phyloP scores from a whole-genome alignment of 768 basidiomycete genomes.

The Panaeolus cyanescens region DNA sequence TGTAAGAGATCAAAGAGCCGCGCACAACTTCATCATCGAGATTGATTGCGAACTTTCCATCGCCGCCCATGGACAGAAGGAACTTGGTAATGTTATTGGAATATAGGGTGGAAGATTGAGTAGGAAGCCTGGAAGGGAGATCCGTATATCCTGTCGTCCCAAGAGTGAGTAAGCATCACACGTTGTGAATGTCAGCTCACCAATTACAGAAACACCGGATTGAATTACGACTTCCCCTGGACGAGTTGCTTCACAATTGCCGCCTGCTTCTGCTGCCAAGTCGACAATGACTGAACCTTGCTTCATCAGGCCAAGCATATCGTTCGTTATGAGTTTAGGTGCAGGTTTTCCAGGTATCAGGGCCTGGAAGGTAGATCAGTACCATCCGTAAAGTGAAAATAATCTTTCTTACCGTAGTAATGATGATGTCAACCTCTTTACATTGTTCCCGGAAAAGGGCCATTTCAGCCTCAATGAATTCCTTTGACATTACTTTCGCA shows the following conservation, averaged over 20 bases:
- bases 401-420: constrained; percentile 64
- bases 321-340: constrained; percentile 79
- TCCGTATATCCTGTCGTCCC: constrained; percentile 69
- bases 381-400: background rate
- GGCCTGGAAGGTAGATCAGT: constrained; percentile 43
- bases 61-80: constrained; percentile 73
- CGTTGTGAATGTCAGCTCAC: constrained; percentile 33
- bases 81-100: constrained; percentile 94
- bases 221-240: constrained; percentile 74
- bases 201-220: constrained; percentile 82
- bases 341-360: constrained; percentile 87
- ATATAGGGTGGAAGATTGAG: constrained; percentile 87
- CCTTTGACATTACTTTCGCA: constrained; percentile 89
- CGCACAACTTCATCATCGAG: constrained; percentile 84
- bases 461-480: constrained; percentile 89
- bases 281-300: constrained; percentile 90
- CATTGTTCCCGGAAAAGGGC: constrained; percentile 85
- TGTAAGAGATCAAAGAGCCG: constrained; percentile 74
- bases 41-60: constrained; percentile 65
- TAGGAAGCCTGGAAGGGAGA: constrained; percentile 84
- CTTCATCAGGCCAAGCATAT: constrained; percentile 91
- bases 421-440: constrained; percentile 87
- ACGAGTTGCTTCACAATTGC: constrained; percentile 81
- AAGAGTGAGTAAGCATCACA: background rate
- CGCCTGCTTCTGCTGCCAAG: constrained; percentile 86